phyloP scores from a whole-genome alignment of 768 basidiomycete genomes.

The Rhodocollybia butyracea region DNA sequence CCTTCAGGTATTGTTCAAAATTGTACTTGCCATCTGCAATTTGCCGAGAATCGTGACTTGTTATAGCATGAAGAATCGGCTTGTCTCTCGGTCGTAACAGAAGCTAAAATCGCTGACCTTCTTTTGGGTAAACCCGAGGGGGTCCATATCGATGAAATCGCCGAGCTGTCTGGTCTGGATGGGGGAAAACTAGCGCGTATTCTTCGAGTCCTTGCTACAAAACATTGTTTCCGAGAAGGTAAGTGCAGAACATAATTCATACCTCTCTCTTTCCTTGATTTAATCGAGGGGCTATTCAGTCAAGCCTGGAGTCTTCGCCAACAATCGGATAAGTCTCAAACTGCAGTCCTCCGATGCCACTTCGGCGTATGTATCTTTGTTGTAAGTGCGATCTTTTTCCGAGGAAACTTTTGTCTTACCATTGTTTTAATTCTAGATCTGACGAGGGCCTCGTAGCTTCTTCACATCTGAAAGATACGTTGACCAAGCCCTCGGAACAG shows the following conservation, averaged over 20 bases:
- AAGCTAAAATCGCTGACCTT: conserved; percentile 35
- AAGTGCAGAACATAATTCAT: not conserved
- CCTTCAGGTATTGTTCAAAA: not conserved
- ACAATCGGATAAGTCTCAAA: conserved; percentile 35
- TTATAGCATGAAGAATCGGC: conserved; percentile 26
- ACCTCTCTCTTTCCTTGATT: not conserved
- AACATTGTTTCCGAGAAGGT: conserved; percentile 39
- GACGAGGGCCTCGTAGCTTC: too few species aligned
- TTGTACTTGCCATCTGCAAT: not conserved
- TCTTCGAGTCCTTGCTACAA: conserved; percentile 35
- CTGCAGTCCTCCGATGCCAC: conserved; percentile 28
- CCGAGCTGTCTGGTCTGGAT: conserved; percentile 26
- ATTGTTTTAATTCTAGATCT: too few species aligned
- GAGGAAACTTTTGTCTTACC: too few species aligned
- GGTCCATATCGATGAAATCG: conserved; percentile 29
- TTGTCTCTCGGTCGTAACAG: conserved; percentile 27
- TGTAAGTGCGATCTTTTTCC: too few species aligned
- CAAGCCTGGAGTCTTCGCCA: conserved; percentile 33
- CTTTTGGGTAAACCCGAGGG: conserved; percentile 32
- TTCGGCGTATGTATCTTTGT: too few species aligned
- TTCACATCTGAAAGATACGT: too few species aligned
- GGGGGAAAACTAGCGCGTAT: conserved; percentile 33
- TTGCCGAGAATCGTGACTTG: not conserved
- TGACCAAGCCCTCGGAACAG: too few species aligned
- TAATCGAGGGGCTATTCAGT: conserved; percentile 19